phyloP scores from a whole-genome alignment of 139 green algal species.

The Penium margaritaceum region DNA sequence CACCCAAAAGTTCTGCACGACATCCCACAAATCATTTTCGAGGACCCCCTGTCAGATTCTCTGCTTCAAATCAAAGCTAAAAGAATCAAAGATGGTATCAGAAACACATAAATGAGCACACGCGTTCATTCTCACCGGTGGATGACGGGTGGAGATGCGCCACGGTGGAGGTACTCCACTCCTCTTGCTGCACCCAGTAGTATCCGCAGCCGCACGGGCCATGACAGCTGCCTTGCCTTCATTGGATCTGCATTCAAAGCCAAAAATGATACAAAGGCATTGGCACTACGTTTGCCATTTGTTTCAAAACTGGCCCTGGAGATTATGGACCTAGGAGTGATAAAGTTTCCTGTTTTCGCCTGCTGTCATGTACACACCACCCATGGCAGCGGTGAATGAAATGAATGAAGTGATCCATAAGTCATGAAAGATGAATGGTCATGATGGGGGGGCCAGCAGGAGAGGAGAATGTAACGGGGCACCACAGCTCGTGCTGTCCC shows the following conservation, averaged over 20 bases:
- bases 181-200: slow-evolving; percentile 11
- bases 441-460: too few relatives aligned
- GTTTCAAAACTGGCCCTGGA: too few relatives aligned
- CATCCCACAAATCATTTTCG: background rate
- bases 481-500: too few relatives aligned
- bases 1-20: background rate
- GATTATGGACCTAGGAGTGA: too few relatives aligned
- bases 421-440: too few relatives aligned
- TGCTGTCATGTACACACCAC: too few relatives aligned
- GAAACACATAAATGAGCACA: background rate
- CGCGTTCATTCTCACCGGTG: slow-evolving; percentile 7
- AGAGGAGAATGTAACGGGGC: too few relatives aligned
- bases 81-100: background rate
- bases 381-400: too few relatives aligned
- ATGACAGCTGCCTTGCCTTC: slow-evolving; percentile 3
- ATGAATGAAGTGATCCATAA: too few relatives aligned
- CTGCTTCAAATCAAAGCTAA: background rate
- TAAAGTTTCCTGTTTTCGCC: too few relatives aligned
- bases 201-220: slow-evolving; percentile 7
- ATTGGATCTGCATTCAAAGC: slow-evolving; percentile 7
- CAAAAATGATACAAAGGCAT: too few relatives aligned
- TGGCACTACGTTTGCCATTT: too few relatives aligned
- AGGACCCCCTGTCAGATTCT: background rate
- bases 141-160: slow-evolving; percentile 13
- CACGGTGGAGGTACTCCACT: slow-evolving; percentile 29